Evolutionary conservation across 2,329 filamentous ascomycete genomes (phyloP).

Genomic region (Cadophora gregata): DNA sequence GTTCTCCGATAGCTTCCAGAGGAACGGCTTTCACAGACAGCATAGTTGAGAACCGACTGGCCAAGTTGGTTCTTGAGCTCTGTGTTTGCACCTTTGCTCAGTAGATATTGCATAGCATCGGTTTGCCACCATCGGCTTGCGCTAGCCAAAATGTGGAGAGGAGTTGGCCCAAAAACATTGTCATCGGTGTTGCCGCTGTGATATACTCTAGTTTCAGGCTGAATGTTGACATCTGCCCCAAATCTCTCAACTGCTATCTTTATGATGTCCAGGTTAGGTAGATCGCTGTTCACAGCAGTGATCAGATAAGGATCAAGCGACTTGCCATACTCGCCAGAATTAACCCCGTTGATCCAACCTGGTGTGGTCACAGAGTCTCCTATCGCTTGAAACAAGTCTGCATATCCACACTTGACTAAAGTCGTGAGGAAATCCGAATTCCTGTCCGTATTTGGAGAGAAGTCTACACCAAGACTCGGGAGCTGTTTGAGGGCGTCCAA

Average conservation of each 20-base stretch:
- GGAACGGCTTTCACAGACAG: constrained; percentile 23
- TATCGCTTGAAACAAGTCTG: constrained; percentile 16
- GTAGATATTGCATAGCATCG: constrained; percentile 28
- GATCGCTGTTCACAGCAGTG: constrained; percentile 40
- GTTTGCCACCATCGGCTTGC: constrained; percentile 29
- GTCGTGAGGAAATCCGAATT: constrained; percentile 14
- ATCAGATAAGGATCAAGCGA: constrained; percentile 30
- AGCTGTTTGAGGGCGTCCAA: constrained; percentile 16
- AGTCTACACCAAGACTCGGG: constrained; percentile 21
- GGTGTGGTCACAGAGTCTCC: constrained; percentile 14
- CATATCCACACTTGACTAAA: constrained; percentile 14
- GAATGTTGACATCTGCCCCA: constrained; percentile 44
- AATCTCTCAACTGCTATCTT: constrained; percentile 46
- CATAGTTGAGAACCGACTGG: constrained; percentile 9
- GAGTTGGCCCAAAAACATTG: constrained; percentile 16
- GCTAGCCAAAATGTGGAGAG: constrained; percentile 27
- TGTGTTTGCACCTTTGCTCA: constrained; percentile 23
- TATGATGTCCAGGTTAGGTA: constrained; percentile 47
- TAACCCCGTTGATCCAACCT: constrained; percentile 23
- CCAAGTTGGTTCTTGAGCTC: constrained; percentile 23
- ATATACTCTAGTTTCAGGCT: constrained; percentile 9
- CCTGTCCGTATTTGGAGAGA: background rate
- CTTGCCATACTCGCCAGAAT: background rate
- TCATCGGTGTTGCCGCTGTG: background rate
- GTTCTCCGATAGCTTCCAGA: background rate